Conservation (phyloP, 257 asterid species). For the Verbena officinalis region DNA sequence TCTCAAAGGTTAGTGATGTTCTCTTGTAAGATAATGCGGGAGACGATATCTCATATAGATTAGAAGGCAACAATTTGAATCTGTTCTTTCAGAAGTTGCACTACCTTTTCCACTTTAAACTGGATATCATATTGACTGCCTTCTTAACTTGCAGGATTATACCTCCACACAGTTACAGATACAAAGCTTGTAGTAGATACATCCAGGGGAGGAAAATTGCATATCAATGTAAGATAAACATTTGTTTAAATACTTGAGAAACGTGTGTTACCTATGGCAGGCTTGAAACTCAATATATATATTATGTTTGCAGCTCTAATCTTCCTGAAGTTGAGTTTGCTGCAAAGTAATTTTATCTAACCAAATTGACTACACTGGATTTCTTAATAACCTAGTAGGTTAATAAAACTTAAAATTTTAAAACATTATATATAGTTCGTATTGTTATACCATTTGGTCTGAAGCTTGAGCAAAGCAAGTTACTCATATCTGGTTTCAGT, state of each 20-base stretch:
- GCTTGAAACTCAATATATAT: constrained; percentile 22
- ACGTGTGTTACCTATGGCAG: constrained; percentile 12
- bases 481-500: constrained; percentile 14
- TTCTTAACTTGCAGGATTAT: constrained; percentile 70
- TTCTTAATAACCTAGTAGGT: constrained; percentile 14
- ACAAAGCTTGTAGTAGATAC: constrained; percentile 95
- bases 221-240: constrained; percentile 66
- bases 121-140: constrained; percentile 25
- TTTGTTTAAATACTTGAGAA: constrained; percentile 11
- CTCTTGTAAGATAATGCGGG: neutral
- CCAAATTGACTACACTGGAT: neutral
- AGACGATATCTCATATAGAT: neutral
- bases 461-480: constrained; percentile 20
- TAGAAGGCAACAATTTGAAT: neutral
- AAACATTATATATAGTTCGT: neutral
- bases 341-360: constrained; percentile 22
- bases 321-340: constrained; percentile 10
- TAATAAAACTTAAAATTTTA: neutral
- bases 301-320: constrained; percentile 1
- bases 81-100: constrained; percentile 20
- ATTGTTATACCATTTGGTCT: neutral
- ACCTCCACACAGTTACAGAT: constrained; percentile 80
- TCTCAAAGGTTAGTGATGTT: constrained; percentile 3
- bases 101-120: neutral
- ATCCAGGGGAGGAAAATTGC: constrained; percentile 90